These are phyloP conservation scores for Brasilioporus rufonigricans DNA, from an alignment of 768 basidiomycete species.

Conservation along the genomic window DNA sequence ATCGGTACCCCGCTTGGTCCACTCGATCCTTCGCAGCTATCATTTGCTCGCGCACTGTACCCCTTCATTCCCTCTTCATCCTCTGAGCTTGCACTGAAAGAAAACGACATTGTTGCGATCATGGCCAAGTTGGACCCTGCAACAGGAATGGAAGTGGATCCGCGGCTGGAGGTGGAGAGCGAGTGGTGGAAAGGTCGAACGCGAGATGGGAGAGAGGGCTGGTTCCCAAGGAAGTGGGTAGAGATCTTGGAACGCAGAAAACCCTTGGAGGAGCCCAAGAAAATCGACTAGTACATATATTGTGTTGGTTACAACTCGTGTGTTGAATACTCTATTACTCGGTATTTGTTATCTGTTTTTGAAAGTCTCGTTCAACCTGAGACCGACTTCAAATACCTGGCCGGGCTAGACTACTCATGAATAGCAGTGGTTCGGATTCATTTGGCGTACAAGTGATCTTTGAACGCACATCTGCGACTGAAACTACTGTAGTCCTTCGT, in stretches of 20 bases:
- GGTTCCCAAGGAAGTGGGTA: conserved; percentile 93
- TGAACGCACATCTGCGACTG: too few species aligned
- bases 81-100: conserved; percentile 76
- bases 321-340: conserved; percentile 1
- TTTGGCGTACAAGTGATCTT: too few species aligned
- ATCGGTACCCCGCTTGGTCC: conserved; percentile 41
- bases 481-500: too few species aligned
- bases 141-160: conserved; percentile 67
- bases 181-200: conserved; percentile 98
- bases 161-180: conserved; percentile 52
- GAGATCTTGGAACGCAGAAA: conserved; percentile 58
- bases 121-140: conserved; percentile 74
- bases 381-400: too few species aligned
- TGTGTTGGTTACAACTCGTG: neutral
- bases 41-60: conserved; percentile 82
- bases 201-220: conserved; percentile 87
- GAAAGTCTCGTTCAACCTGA: too few species aligned
- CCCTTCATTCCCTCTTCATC: conserved; percentile 72
- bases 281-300: conserved; percentile 33
- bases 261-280: conserved; percentile 37
- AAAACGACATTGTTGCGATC: conserved; percentile 93
- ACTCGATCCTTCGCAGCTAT: conserved; percentile 74
- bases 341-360: too few species aligned
- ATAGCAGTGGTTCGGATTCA: too few species aligned
- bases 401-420: too few species aligned